Evolutionary conservation across 202 grass and related monocot genomes (phyloP).

Genomic region (Bolboschoenoplectus hybrid): DNA sequence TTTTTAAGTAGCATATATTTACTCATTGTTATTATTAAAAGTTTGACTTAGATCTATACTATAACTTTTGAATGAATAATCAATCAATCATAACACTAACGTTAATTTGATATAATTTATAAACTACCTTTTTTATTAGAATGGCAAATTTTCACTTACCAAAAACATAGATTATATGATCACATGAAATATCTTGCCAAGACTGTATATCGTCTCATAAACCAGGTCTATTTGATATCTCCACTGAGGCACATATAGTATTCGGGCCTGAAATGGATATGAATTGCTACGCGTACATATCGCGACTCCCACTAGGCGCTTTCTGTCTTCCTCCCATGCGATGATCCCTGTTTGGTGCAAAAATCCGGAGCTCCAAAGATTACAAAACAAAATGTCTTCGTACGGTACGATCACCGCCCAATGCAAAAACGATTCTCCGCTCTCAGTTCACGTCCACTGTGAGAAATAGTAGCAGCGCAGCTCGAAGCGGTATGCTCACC

Average conservation of each 20-base stretch:
- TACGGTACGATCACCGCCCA: neutral
- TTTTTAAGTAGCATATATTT: neutral
- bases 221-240: neutral
- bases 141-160: neutral
- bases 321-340: neutral
- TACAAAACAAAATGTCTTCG: neutral
- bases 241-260: slow-evolving; percentile 6
- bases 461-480: neutral
- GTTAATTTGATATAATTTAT: neutral
- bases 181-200: neutral
- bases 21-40: neutral
- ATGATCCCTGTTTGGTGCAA: neutral
- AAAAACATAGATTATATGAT: neutral
- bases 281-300: slow-evolving; percentile 22
- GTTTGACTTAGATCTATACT: neutral
- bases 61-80: neutral
- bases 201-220: neutral
- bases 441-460: neutral
- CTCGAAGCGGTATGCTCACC: neutral
- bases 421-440: neutral
- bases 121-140: neutral
- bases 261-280: slow-evolving; percentile 15
- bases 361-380: slow-evolving; percentile 8
- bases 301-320: neutral
- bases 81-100: neutral